phyloP scores from a whole-genome alignment of 352 stramenopile species.

The Pythium utonaiense region DNA sequence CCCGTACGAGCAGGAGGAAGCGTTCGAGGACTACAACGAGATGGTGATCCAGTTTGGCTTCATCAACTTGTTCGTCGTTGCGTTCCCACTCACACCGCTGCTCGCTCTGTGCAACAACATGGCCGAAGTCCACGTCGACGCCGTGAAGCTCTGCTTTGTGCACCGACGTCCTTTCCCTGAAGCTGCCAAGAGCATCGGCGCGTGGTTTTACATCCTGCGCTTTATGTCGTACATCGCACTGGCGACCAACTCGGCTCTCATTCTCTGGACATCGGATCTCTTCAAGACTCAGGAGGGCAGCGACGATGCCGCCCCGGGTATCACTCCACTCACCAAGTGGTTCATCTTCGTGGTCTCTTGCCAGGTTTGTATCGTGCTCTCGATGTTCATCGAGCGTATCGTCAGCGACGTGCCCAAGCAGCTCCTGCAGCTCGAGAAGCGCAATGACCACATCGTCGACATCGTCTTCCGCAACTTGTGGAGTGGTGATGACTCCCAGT shows the following conservation, averaged over 20 bases:
- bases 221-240: conserved; percentile 80
- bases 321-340: conserved; percentile 33
- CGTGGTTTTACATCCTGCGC: conserved; percentile 88
- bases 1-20: conserved; percentile 77
- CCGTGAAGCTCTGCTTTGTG: conserved; percentile 79
- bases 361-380: conserved; percentile 66
- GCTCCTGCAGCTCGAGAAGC: conserved; percentile 50
- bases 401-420: conserved; percentile 59
- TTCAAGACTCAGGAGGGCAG: conserved; percentile 28
- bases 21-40: conserved; percentile 89
- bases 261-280: conserved; percentile 80
- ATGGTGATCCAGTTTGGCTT: conserved; percentile 95
- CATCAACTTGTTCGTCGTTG: conserved; percentile 92
- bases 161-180: conserved; percentile 76
- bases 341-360: conserved; percentile 72
- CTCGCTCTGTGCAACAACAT: conserved; percentile 90
- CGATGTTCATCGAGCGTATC: conserved; percentile 50
- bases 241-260: conserved; percentile 73
- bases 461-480: conserved; percentile 73
- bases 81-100: conserved; percentile 91
- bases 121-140: conserved; percentile 88
- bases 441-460: conserved; percentile 71
- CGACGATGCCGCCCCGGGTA: conserved; percentile 31
- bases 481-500: conserved; percentile 58
- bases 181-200: conserved; percentile 86